Conservation (phyloP, 2,329 filamentous ascomycete species). For the Xylariaceae sp. region DNA sequence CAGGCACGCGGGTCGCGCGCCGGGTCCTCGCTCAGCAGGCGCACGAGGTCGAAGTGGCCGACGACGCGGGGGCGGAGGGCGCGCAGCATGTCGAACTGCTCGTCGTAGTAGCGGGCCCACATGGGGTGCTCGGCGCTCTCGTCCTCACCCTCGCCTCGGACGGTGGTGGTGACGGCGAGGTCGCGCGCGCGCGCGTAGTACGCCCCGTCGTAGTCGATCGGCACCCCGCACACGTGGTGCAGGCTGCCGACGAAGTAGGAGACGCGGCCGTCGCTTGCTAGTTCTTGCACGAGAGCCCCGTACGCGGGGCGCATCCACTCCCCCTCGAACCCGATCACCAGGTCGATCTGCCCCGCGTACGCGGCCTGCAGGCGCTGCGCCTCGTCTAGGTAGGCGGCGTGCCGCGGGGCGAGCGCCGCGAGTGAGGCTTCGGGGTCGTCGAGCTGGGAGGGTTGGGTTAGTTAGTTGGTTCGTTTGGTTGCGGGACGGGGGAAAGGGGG, state of each 20-base stretch:
- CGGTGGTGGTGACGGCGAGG: conserved; percentile 33
- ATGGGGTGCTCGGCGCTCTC: conserved; percentile 72
- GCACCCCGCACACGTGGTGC: conserved; percentile 83
- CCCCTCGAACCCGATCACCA: conserved; percentile 88
- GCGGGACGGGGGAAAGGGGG: neutral
- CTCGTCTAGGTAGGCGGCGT: conserved; percentile 74
- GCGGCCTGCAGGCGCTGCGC: conserved; percentile 70
- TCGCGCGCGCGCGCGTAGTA: conserved; percentile 68
- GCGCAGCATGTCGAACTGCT: conserved; percentile 79
- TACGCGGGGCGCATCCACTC: conserved; percentile 84
- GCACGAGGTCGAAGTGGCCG: conserved; percentile 91
- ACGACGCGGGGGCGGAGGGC: conserved; percentile 75
- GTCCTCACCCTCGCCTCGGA: conserved; percentile 47
- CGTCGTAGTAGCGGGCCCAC: conserved; percentile 84
- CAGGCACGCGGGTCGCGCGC: conserved; percentile 61
- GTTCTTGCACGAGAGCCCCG: conserved; percentile 56
- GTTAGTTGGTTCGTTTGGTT: neutral
- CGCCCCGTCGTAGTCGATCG: conserved; percentile 81
- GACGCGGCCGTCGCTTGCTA: conserved; percentile 64
- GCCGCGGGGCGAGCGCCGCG: conserved; percentile 54
- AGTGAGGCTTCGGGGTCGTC: conserved; percentile 53
- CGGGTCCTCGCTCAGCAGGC: conserved; percentile 74
- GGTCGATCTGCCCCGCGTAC: conserved; percentile 71
- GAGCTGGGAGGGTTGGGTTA: conserved; percentile 44
- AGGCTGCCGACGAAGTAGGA: conserved; percentile 94